Evolutionary conservation across 2,329 filamentous ascomycete species (phyloP).

Genomic region (Onygena corvina): DNA sequence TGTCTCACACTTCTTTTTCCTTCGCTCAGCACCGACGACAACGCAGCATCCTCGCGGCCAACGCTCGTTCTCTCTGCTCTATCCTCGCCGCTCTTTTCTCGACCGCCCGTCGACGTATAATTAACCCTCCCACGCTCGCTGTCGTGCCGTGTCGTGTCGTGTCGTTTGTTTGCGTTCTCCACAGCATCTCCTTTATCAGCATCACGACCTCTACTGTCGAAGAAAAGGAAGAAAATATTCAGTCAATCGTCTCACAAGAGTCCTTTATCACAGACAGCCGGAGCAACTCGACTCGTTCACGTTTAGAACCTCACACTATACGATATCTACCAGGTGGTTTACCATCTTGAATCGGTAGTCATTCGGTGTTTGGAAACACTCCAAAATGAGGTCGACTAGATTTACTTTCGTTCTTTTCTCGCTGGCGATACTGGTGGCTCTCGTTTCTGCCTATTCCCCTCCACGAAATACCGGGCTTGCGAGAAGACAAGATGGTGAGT

Average conservation of each 20-base stretch:
- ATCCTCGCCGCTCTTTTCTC: not conserved
- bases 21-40: not conserved
- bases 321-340: too few species aligned
- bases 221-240: too few species aligned
- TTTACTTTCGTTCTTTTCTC: conserved; percentile 25
- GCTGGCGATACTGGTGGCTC: conserved; percentile 24
- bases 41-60: not conserved
- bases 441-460: conserved; percentile 20
- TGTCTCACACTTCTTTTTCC: conserved; percentile 6
- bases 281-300: not conserved
- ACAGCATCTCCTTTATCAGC: conserved; percentile 4
- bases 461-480: conserved; percentile 14
- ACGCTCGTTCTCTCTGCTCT: not conserved
- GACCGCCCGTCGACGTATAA: not conserved
- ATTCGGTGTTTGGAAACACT: not conserved
- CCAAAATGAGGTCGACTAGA: conserved; percentile 25
- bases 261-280: not conserved
- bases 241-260: too few species aligned
- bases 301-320: not conserved
- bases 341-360: too few species aligned
- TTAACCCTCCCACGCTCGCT: not conserved
- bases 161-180: not conserved
- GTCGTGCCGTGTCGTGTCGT: too few species aligned
- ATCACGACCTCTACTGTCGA: too few species aligned
- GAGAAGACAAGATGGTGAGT: conserved; percentile 14